A percentile compares a stretch with the other conserved stretches of the same genome.
These are phyloP conservation scores for Aureobasidium sp. DNA, from an alignment of 2,329 filamentous ascomycete genomes.

Conservation along the genomic window DNA sequence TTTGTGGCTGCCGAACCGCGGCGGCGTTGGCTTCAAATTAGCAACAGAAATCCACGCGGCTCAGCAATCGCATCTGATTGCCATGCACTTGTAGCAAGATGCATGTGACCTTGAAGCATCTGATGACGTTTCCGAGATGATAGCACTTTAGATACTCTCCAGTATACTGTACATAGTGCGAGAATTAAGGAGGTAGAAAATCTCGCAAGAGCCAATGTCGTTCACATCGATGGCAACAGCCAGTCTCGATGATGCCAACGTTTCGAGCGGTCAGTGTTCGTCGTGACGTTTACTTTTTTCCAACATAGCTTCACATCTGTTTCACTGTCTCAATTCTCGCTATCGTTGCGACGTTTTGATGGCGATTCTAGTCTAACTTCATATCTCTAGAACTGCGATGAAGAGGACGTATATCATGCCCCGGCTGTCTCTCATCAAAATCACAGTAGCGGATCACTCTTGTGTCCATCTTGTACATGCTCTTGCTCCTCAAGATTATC, in stretches of 20 bases:
- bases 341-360: background rate
- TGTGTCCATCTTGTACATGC: background rate
- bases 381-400: background rate
- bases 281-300: background rate
- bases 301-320: background rate
- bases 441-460: background rate
- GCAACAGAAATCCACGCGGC: background rate
- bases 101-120: background rate
- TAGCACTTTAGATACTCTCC: too few species aligned
- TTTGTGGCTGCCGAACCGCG: background rate
- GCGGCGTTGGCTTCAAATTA: background rate
- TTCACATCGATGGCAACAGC: background rate
- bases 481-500: background rate
- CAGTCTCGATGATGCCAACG: background rate
- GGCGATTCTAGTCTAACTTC: background rate
- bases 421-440: background rate
- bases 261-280: background rate
- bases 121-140: too few species aligned
- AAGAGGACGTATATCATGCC: background rate
- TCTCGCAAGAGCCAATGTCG: background rate
- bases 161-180: background rate
- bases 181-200: background rate
- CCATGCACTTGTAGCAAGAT: background rate
- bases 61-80: background rate
- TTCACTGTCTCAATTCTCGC: background rate